phyloP scores from a whole-genome alignment of 1,284 basidiomycete species.

The Moniliophthora roreri region DNA sequence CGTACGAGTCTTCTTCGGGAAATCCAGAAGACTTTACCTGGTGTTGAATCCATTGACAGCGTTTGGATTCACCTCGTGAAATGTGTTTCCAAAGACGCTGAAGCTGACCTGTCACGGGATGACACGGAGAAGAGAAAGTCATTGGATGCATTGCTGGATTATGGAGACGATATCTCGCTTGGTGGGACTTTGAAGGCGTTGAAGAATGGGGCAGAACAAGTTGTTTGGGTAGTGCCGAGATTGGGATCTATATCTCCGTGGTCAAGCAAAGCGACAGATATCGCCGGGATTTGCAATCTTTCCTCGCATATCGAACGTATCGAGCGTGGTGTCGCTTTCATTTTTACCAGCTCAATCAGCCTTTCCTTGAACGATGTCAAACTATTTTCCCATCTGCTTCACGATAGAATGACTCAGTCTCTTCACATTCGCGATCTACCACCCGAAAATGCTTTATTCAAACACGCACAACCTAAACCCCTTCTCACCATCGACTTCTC shows the following conservation, averaged over 20 bases:
- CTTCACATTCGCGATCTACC: slow-evolving; percentile 60
- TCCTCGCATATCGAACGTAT: slow-evolving; percentile 63
- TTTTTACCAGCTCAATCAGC: slow-evolving; percentile 53
- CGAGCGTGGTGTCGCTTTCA: slow-evolving; percentile 71
- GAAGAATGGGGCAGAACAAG: slow-evolving; percentile 6
- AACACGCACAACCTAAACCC: slow-evolving; percentile 64
- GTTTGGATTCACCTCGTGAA: not conserved
- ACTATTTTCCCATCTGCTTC: slow-evolving; percentile 66
- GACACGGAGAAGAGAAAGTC: not conserved
- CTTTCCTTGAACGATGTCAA: slow-evolving; percentile 40
- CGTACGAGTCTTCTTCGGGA: not conserved
- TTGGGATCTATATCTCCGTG: slow-evolving; percentile 84
- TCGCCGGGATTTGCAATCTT: slow-evolving; percentile 75
- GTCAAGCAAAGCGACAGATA: slow-evolving; percentile 91
- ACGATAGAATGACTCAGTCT: slow-evolving; percentile 96
- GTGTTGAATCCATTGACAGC: not conserved
- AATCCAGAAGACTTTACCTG: not conserved
- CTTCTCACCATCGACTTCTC: slow-evolving; percentile 72
- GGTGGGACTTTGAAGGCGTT: not conserved
- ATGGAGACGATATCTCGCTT: not conserved
- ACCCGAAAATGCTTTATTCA: slow-evolving; percentile 65
- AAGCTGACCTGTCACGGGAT: not conserved
- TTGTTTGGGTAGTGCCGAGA: slow-evolving; percentile 79
- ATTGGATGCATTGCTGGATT: not conserved
- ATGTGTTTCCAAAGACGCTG: too few relatives aligned